Percentiles rank a stretch among this genome's conserved stretches.
phyloP scores from a whole-genome alignment of 2,329 filamentous ascomycete species.

The Xylaria sp. region DNA sequence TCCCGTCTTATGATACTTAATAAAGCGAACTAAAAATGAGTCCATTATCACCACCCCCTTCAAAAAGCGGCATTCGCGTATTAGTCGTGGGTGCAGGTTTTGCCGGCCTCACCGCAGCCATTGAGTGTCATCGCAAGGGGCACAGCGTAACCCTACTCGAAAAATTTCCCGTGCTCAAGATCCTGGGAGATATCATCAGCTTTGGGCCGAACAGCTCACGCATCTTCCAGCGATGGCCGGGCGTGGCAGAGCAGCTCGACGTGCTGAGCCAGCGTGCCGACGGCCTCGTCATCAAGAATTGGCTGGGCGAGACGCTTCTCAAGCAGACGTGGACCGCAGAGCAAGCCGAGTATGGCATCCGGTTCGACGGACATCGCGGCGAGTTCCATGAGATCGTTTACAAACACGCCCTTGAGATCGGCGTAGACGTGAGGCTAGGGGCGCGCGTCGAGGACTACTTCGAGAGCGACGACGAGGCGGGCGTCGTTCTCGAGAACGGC shows the following conservation, averaged over 20 bases:
- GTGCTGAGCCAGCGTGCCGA: slow-evolving; percentile 56
- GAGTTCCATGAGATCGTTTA: slow-evolving; percentile 64
- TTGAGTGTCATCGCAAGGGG: slow-evolving; percentile 67
- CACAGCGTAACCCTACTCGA: slow-evolving; percentile 59
- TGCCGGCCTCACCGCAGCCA: slow-evolving; percentile 67
- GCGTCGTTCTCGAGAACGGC: slow-evolving; percentile 41
- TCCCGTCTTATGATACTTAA: not conserved
- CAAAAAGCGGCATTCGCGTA: slow-evolving; percentile 56
- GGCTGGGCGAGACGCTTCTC: slow-evolving; percentile 60
- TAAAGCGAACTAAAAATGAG: slow-evolving; percentile 35
- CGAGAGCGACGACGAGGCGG: slow-evolving; percentile 48
- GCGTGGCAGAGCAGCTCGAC: slow-evolving; percentile 59
- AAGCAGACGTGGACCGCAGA: slow-evolving; percentile 56
- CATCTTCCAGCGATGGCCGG: slow-evolving; percentile 66
- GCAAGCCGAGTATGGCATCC: slow-evolving; percentile 55
- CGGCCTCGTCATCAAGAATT: slow-evolving; percentile 62
- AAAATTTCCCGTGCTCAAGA: slow-evolving; percentile 56
- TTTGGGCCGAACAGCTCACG: slow-evolving; percentile 67
- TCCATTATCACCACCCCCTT: slow-evolving; percentile 36
- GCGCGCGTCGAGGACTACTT: slow-evolving; percentile 59
- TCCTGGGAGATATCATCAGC: slow-evolving; percentile 61
- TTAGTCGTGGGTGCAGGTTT: slow-evolving; percentile 65
- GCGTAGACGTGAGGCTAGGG: slow-evolving; percentile 59
- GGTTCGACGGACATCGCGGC: slow-evolving; percentile 64
- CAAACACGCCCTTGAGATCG: slow-evolving; percentile 61